A percentile compares a stretch with the other conserved stretches of the same genome.
Evolutionary conservation across 2,329 filamentous ascomycete species (phyloP).

Genomic region (Cadophora sp.): DNA sequence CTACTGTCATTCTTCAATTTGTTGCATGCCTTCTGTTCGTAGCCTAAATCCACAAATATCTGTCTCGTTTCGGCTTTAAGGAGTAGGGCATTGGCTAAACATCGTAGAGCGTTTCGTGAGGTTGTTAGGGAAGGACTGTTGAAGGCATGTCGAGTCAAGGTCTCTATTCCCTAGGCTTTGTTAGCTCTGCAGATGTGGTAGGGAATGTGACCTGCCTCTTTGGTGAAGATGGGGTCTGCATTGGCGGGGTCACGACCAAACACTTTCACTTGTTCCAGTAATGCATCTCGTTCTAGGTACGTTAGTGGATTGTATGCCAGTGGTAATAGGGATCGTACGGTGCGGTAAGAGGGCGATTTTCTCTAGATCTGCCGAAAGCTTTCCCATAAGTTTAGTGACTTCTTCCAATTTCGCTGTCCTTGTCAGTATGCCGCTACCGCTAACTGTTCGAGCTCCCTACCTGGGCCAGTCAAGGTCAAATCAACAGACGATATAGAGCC

Average conservation of each 20-base stretch:
- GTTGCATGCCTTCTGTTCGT: slow-evolving; percentile 70
- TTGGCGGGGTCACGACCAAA: slow-evolving; percentile 75
- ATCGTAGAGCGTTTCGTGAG: slow-evolving; percentile 78
- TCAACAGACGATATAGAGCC: slow-evolving; percentile 34
- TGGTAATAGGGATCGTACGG: slow-evolving; percentile 56
- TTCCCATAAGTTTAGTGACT: slow-evolving; percentile 68
- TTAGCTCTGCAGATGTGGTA: slow-evolving; percentile 31
- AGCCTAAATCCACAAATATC: slow-evolving; percentile 74
- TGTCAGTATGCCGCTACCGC: slow-evolving; percentile 25
- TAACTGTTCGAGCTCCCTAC: slow-evolving; percentile 25
- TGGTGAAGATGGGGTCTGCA: slow-evolving; percentile 85
- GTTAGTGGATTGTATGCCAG: slow-evolving; percentile 19
- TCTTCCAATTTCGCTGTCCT: slow-evolving; percentile 69
- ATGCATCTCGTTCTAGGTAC: slow-evolving; percentile 63
- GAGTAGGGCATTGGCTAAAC: slow-evolving; percentile 84
- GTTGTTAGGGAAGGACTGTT: slow-evolving; percentile 66
- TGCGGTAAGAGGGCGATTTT: slow-evolving; percentile 63
- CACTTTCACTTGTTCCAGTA: slow-evolving; percentile 76
- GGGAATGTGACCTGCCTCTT: slow-evolving; percentile 59
- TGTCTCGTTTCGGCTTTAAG: slow-evolving; percentile 73
- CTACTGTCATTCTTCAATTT: slow-evolving; percentile 74
- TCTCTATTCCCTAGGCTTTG: slow-evolving; percentile 70
- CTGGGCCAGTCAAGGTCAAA: slow-evolving; percentile 36
- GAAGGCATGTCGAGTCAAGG: slow-evolving; percentile 76
- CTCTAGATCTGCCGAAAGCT: slow-evolving; percentile 67